A percentile compares a stretch with the other conserved stretches of the same genome.
Conservation (phyloP, 176 grass and related monocot genomes). For the Triticum monococcum region DNA sequence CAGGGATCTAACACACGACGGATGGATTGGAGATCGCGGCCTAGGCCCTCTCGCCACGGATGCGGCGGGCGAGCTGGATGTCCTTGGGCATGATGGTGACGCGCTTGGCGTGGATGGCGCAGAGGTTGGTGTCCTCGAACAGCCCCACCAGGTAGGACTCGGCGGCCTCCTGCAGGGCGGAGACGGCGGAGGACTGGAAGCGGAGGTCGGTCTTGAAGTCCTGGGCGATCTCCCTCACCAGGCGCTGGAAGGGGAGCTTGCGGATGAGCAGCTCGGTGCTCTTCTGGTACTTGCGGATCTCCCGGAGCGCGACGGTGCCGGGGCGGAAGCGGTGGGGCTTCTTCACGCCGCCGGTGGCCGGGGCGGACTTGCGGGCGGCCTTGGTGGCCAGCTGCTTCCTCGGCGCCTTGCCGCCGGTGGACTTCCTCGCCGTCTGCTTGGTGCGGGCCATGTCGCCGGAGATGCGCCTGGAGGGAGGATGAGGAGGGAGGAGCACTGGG, state of each 20-base stretch:
- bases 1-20: neutral
- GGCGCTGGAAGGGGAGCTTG: conserved; percentile 72
- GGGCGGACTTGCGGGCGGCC: conserved; percentile 59
- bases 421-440: conserved; percentile 54
- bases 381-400: conserved; percentile 61
- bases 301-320: conserved; percentile 60
- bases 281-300: conserved; percentile 88
- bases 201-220: conserved; percentile 76
- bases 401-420: conserved; percentile 69
- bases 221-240: conserved; percentile 64
- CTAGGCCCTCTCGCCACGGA: neutral
- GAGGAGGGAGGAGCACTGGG: too few relatives aligned
- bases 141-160: neutral
- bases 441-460: too few relatives aligned
- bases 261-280: conserved; percentile 73
- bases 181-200: conserved; percentile 63
- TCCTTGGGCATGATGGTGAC: neutral
- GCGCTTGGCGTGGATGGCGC: neutral
- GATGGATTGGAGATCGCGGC: too few relatives aligned
- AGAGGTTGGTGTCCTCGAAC: neutral
- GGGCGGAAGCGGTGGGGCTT: conserved; percentile 71
- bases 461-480: too few relatives aligned
- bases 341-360: conserved; percentile 64
- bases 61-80: neutral
- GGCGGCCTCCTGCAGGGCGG: neutral